These are phyloP conservation scores for Lachnellula cervina DNA, from an alignment of 2,329 filamentous ascomycete genomes.

Conservation along the genomic window DNA sequence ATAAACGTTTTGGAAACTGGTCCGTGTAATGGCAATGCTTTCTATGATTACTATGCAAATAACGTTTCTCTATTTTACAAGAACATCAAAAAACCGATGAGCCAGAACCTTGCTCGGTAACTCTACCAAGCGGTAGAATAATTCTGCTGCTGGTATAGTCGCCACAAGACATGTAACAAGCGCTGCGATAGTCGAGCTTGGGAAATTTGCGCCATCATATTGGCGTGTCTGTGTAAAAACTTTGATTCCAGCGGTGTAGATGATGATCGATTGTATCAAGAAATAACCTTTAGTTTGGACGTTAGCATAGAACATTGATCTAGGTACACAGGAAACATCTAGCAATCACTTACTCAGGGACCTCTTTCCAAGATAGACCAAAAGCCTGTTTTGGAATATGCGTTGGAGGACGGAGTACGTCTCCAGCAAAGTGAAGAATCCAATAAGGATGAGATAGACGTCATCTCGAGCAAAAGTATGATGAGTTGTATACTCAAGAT, in stretches of 20 bases:
- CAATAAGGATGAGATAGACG: conserved; percentile 40
- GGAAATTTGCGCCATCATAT: conserved; percentile 1
- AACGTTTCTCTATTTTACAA: background rate
- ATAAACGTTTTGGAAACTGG: no score
- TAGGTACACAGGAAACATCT: background rate
- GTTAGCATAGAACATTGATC: background rate
- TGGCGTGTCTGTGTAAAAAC: background rate
- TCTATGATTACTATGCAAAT: background rate
- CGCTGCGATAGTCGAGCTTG: background rate
- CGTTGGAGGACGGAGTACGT: conserved; percentile 34
- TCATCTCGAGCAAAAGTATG: conserved; percentile 38
- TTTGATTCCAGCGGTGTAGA: conserved; percentile 40
- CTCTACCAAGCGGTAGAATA: conserved; percentile 5
- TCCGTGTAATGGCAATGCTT: no score
- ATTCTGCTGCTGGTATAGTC: conserved; percentile 1
- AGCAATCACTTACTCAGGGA: conserved; percentile 37
- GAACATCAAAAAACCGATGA: conserved; percentile 1
- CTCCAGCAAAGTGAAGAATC: conserved; percentile 38
- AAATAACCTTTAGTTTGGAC: conserved; percentile 34
- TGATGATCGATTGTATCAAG: conserved; percentile 37
- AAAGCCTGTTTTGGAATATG: conserved; percentile 31
- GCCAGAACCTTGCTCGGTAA: conserved; percentile 1
- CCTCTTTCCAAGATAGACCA: conserved; percentile 37
- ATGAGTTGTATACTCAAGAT: conserved; percentile 30
- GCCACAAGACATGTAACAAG: background rate